Percentiles rank a stretch among this genome's conserved stretches.
Evolutionary conservation across 352 stramenopile genomes (phyloP).

Genomic region (Globisporangium apiculatum): DNA sequence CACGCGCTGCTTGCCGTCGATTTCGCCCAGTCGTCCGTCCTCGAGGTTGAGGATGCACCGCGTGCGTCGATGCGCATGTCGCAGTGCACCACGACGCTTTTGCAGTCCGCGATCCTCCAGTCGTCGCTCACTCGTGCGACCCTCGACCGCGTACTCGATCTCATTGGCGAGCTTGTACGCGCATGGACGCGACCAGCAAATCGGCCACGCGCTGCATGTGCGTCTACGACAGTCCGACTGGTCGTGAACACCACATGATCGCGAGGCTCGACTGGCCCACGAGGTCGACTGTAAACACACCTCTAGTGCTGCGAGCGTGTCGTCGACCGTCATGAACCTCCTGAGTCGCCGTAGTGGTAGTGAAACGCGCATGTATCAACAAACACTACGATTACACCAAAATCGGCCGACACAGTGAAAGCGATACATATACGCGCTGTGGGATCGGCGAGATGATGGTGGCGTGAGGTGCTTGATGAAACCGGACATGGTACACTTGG

Average conservation of each 20-base stretch:
- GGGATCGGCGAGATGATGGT: slow-evolving; percentile 61
- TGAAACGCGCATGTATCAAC: no score
- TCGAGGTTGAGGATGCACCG: slow-evolving; percentile 68
- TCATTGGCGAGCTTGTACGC: slow-evolving; percentile 45
- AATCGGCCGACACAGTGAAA: not conserved
- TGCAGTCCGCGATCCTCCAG: slow-evolving; percentile 91
- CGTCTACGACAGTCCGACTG: slow-evolving; percentile 57
- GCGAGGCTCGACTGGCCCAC: slow-evolving; percentile 73
- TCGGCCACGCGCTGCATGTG: slow-evolving; percentile 88
- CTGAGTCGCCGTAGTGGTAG: slow-evolving; percentile 12
- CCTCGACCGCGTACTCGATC: slow-evolving; percentile 79
- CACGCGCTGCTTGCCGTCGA: slow-evolving; percentile 72
- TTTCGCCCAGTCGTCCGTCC: slow-evolving; percentile 82
- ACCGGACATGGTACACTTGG: slow-evolving; percentile 60
- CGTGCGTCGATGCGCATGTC: slow-evolving; percentile 76
- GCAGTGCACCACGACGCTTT: slow-evolving; percentile 87
- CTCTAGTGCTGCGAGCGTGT: slow-evolving; percentile 56
- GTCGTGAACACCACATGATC: slow-evolving; percentile 89
- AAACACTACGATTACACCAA: not conserved
- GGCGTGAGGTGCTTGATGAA: slow-evolving; percentile 59
- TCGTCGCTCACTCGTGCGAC: slow-evolving; percentile 86
- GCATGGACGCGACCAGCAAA: slow-evolving; percentile 84
- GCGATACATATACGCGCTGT: slow-evolving; percentile 17
- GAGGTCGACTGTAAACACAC: slow-evolving; percentile 67
- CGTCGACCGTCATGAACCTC: slow-evolving; percentile 68